Evolutionary conservation across 768 basidiomycete genomes (phyloP), one percentile per base, ranked within the genome.

Genomic region (Mycena amicta): DNA sequence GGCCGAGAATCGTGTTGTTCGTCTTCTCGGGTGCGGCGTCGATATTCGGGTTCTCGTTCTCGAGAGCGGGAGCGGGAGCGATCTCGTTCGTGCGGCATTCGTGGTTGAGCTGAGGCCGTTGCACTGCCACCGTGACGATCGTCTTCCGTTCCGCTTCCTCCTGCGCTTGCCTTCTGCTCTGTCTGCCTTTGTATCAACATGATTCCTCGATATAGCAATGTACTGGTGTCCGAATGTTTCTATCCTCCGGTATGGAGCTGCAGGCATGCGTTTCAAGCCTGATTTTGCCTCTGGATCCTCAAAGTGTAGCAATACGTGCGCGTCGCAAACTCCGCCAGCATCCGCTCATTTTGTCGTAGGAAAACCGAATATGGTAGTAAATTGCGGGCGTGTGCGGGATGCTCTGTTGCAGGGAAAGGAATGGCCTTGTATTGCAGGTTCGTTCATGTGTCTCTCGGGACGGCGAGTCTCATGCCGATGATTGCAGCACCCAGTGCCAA

Each of bases 361-460:
- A 60, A 43, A 28, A 50, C 62, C 28, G 62, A 63, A 27, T 60
- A 40, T 29, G 62, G 62, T 11, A 55, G 55, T 5, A 63, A 60
- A 39, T 43, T 63, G 37, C 46, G 62, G 6, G 62, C 62, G 15
- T 63, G 62, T 37, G 54, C 56, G 20, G 55, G 58, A 2, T 63
- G 62, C 29, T 56, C 58, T 15, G 53, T 63, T 25, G 62, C 58
- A 50, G 62, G 62, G 22, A 63, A 63, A 41, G 62, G 43, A 3
- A 52, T 63, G 31, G 59, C 62, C 13, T 31, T 60, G 43, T 63
- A 63, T 60, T 63, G 62, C 59, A 63, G 62, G 62, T 63, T 15
- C 23, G 50, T 22, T 28, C 58, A 28, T 8, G 2, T 29, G 3
- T 54, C 53, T 18, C 51, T 16, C 43, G 46, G 20, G n/a, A 16